A percentile compares a stretch with the other conserved stretches of the same genome.
Conservation (phyloP, 2,329 filamentous ascomycete genomes). For the Bipolaris victoriae region DNA sequence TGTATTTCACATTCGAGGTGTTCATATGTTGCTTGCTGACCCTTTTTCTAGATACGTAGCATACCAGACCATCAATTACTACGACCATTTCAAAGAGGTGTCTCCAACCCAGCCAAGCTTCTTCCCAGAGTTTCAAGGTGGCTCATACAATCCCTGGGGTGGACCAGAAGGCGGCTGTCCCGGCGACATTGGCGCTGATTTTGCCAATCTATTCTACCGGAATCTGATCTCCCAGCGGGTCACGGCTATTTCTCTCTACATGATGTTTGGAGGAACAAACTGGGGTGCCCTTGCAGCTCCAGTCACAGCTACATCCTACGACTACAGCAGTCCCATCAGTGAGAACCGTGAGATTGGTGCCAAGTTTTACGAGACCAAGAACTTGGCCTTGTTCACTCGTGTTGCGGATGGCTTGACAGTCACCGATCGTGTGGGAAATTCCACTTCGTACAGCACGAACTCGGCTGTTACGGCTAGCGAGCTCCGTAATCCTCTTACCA, state of each 20-base stretch:
- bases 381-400: constrained; percentile 65
- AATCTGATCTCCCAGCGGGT: constrained; percentile 66
- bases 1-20: neutral
- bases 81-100: constrained; percentile 54
- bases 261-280: constrained; percentile 69
- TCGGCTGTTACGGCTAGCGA: constrained; percentile 60
- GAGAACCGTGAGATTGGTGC: constrained; percentile 63
- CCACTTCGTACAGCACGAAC: constrained; percentile 60
- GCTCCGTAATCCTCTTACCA: constrained; percentile 64
- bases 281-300: constrained; percentile 66
- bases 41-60: constrained; percentile 53
- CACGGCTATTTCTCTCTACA: constrained; percentile 67
- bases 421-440: constrained; percentile 59
- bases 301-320: constrained; percentile 66
- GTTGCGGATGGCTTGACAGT: constrained; percentile 63
- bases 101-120: constrained; percentile 58
- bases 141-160: constrained; percentile 67
- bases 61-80: constrained; percentile 59
- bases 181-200: constrained; percentile 62
- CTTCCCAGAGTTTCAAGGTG: constrained; percentile 66
- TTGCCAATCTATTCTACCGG: constrained; percentile 69
- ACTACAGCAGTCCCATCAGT: constrained; percentile 67
- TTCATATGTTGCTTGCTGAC: neutral
- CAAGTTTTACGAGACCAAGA: constrained; percentile 69
- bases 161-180: constrained; percentile 64